These are phyloP conservation scores for Neurospora sp. DNA, from an alignment of 495 filamentous ascomycete genomes.

Conservation along the genomic window DNA sequence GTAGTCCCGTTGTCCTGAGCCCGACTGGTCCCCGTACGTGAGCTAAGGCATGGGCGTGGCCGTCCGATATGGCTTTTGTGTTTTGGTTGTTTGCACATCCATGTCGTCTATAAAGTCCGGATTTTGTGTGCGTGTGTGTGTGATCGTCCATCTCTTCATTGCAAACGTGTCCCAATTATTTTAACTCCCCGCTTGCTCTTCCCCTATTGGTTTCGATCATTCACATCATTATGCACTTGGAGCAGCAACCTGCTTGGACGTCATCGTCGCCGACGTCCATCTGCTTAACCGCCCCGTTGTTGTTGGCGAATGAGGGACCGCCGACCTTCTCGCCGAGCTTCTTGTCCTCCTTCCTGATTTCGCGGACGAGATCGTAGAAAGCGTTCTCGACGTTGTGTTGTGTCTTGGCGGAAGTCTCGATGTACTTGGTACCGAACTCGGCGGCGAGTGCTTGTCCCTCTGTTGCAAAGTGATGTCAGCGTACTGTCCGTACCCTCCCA, in stretches of 20 bases:
- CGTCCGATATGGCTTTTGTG: neutral
- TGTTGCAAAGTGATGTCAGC: conserved; percentile 34
- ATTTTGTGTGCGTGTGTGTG: neutral
- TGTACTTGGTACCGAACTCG: conserved; percentile 91
- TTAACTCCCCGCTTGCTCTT: neutral
- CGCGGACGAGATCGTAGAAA: conserved; percentile 94
- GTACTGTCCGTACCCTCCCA: neutral
- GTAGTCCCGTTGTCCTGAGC: neutral
- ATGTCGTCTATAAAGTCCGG: neutral
- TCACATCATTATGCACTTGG: conserved; percentile 88
- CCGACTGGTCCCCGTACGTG: neutral
- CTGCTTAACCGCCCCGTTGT: conserved; percentile 55
- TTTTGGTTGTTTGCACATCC: neutral
- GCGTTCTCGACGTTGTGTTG: conserved; percentile 97
- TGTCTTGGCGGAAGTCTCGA: conserved; percentile 97
- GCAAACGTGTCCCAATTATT: neutral
- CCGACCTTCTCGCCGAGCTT: conserved; percentile 79
- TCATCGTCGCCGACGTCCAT: conserved; percentile 69
- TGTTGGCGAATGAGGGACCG: conserved; percentile 51
- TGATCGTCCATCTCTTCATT: neutral
- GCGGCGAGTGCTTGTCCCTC: conserved; percentile 83
- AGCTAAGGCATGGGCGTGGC: neutral
- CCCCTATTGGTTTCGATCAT: neutral
- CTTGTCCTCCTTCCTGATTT: conserved; percentile 96
- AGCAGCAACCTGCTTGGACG: conserved; percentile 69